Conservation (phyloP, 73 alveolate species). For the Paramecium sexaurelia region DNA sequence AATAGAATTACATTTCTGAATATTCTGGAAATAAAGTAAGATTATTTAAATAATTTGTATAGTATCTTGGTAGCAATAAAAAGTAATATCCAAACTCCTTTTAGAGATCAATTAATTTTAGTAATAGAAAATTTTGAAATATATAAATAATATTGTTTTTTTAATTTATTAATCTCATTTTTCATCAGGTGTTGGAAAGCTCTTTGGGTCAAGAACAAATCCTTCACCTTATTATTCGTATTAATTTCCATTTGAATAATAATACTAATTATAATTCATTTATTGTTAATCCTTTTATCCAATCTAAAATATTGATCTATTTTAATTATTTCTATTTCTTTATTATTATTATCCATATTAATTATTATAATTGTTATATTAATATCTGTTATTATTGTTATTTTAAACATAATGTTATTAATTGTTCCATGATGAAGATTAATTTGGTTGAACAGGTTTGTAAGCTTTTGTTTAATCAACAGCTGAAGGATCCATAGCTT, state of each 20-base stretch:
- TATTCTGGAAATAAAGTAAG: neutral
- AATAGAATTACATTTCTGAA: neutral
- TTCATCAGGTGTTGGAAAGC: constrained; percentile 32
- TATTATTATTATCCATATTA: neutral
- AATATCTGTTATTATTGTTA: neutral
- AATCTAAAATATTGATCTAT: neutral
- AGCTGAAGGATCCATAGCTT: constrained; percentile 35
- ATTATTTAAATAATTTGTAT: neutral
- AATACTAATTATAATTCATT: neutral
- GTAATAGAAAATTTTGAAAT: neutral
- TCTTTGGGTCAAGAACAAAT: constrained; percentile 21
- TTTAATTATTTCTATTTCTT: neutral
- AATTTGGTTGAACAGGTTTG: neutral
- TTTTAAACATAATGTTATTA: neutral
- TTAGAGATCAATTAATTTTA: neutral
- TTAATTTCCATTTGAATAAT: neutral
- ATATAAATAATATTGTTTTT: neutral
- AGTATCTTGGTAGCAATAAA: neutral
- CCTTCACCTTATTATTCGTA: neutral
- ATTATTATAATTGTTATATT: neutral
- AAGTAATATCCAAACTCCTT: neutral
- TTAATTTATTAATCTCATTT: constrained; percentile 12
- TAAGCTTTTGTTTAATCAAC: neutral
- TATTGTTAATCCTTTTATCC: neutral
- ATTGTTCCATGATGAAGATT: neutral